Evolutionary conservation across 2,329 filamentous ascomycete genomes (phyloP).

Genomic region (Lecanosticta acicola): DNA sequence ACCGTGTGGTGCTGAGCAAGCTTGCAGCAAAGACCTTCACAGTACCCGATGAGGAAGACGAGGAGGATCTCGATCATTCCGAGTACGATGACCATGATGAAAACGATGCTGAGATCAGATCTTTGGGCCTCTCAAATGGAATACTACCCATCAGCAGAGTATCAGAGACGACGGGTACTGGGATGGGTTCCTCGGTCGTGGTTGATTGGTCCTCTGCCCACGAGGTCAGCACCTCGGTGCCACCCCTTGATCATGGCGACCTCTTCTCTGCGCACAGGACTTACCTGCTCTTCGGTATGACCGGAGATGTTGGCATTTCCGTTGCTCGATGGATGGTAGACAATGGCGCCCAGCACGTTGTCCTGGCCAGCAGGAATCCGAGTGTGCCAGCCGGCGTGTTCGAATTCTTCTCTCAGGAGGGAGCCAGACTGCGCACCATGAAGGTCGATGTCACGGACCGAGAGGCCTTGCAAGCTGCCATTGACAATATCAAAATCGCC

Average conservation of each 20-base stretch:
- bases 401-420: not conserved
- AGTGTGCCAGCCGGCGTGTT: conserved; percentile 17
- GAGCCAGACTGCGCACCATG: not conserved
- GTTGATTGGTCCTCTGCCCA: conserved; percentile 4
- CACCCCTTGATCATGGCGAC: not conserved
- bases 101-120: not conserved
- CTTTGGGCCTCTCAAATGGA: not conserved
- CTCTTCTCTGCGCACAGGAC: conserved; percentile 28
- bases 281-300: conserved; percentile 31
- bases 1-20: not conserved
- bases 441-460: conserved; percentile 18
- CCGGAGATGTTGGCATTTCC: conserved; percentile 30
- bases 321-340: conserved; percentile 30
- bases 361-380: conserved; percentile 31
- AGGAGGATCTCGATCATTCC: not conserved
- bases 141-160: not conserved
- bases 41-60: not conserved
- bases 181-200: not conserved
- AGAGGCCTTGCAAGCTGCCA: conserved; percentile 15
- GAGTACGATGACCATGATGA: not conserved
- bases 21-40: not conserved
- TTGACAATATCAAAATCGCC: conserved; percentile 11
- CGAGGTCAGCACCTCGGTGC: not conserved
- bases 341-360: conserved; percentile 28
- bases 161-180: not conserved